Percentiles rank a stretch among this genome's conserved stretches.
Evolutionary conservation across 192 early-diverging fungal species (phyloP).

Genomic region (Rhizoclosmatium sp.): DNA sequence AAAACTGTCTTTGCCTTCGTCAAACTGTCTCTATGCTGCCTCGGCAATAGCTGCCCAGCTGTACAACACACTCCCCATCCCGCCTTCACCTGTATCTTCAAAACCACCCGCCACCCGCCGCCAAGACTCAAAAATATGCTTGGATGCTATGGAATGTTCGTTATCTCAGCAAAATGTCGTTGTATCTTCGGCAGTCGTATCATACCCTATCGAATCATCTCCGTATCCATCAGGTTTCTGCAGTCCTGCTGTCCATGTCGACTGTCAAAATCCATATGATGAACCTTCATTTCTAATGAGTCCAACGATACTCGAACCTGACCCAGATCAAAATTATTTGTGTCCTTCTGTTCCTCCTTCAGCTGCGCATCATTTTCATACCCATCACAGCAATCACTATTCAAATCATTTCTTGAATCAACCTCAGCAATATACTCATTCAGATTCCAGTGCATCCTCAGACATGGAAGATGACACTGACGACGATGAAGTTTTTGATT

Average conservation of each 20-base stretch:
- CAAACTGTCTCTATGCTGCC: neutral
- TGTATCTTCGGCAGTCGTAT: too few relatives aligned
- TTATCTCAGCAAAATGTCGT: too few relatives aligned
- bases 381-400: neutral
- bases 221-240: too few relatives aligned
- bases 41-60: neutral
- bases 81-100: neutral
- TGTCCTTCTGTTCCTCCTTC: too few relatives aligned
- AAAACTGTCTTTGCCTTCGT: too few relatives aligned
- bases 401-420: neutral
- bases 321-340: too few relatives aligned
- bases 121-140: neutral
- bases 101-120: neutral
- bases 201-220: too few relatives aligned
- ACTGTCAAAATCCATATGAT: too few relatives aligned
- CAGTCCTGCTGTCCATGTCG: too few relatives aligned
- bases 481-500: constrained; percentile 16
- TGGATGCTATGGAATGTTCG: too few relatives aligned
- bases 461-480: constrained; percentile 12
- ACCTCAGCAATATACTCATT: neutral
- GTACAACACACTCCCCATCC: neutral
- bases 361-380: neutral
- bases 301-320: too few relatives aligned
- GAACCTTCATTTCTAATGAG: too few relatives aligned
- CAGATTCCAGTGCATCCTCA: constrained; percentile 1